Conservation (phyloP, 129 eudicot species). For the Tanacetum coccineum region DNA sequence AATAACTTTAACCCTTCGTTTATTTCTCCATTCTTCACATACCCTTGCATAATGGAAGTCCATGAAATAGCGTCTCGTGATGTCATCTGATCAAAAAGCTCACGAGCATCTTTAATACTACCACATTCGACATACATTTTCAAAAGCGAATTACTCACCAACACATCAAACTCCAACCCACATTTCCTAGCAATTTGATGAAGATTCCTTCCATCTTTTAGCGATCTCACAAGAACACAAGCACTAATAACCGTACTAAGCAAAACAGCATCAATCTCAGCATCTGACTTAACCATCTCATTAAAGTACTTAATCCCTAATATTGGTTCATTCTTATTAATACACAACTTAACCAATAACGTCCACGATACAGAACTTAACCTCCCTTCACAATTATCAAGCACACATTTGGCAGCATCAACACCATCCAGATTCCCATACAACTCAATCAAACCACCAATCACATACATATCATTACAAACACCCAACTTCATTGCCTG, state of each 20-base stretch:
- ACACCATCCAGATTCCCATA: slow-evolving; percentile 48
- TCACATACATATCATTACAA: slow-evolving; percentile 41
- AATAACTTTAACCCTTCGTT: slow-evolving; percentile 58
- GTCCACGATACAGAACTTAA: slow-evolving; percentile 46
- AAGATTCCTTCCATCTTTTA: slow-evolving; percentile 39
- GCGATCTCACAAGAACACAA: slow-evolving; percentile 36
- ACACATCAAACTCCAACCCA: slow-evolving; percentile 43
- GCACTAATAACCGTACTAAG: slow-evolving; percentile 42
- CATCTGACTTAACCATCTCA: slow-evolving; percentile 40
- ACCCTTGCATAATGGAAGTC: slow-evolving; percentile 51
- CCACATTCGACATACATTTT: slow-evolving; percentile 75
- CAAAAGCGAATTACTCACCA: slow-evolving; percentile 52
- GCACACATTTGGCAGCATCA: slow-evolving; percentile 44
- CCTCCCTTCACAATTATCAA: slow-evolving; percentile 24
- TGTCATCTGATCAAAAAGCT: slow-evolving; percentile 45
- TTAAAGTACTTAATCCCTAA: slow-evolving; percentile 42
- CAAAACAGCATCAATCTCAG: slow-evolving; percentile 43
- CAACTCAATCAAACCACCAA: slow-evolving; percentile 45
- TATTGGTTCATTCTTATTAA: slow-evolving; percentile 34
- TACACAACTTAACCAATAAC: slow-evolving; percentile 40
- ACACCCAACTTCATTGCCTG: slow-evolving; percentile 49
- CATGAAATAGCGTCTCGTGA: slow-evolving; percentile 47
- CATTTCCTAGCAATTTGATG: slow-evolving; percentile 41
- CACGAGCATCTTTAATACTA: slow-evolving; percentile 41
- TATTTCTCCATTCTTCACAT: slow-evolving; percentile 55